phyloP scores from a whole-genome alignment of 352 stramenopile species.

The Pythium pyrilobum region DNA sequence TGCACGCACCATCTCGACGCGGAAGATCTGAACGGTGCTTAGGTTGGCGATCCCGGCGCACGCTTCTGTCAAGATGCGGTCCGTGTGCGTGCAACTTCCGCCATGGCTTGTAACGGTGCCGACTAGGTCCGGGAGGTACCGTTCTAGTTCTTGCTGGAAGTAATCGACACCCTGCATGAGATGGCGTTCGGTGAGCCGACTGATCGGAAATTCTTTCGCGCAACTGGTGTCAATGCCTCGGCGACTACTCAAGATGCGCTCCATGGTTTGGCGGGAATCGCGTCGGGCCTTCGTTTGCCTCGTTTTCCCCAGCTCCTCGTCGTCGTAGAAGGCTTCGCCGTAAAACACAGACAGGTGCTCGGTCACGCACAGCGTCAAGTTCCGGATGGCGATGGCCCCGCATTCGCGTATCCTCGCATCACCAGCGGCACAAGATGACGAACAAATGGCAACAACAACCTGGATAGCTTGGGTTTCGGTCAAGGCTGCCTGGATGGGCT shows the following conservation, averaged over 20 bases:
- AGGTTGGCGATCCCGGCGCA: constrained; percentile 64
- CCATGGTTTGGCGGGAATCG: too few species aligned
- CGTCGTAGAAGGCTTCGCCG: constrained; percentile 23
- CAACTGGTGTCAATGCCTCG: too few species aligned
- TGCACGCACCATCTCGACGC: constrained; percentile 44
- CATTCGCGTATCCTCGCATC: constrained; percentile 44
- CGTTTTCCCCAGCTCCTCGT: neutral
- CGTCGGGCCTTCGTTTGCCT: too few species aligned
- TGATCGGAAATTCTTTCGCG: too few species aligned
- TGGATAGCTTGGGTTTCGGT: constrained; percentile 58
- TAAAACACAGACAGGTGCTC: constrained; percentile 62
- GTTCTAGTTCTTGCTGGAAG: constrained; percentile 51
- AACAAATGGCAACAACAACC: constrained; percentile 56
- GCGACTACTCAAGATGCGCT: too few species aligned
- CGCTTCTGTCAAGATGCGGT: constrained; percentile 50
- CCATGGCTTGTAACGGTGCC: neutral
- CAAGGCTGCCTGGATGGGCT: constrained; percentile 51
- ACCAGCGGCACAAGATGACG: constrained; percentile 5
- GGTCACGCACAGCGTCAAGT: constrained; percentile 57
- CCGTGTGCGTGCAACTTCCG: neutral
- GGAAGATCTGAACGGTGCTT: constrained; percentile 56
- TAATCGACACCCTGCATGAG: constrained; percentile 53
- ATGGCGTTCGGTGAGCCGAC: constrained; percentile 43
- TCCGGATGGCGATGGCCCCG: constrained; percentile 53
- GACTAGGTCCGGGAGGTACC: constrained; percentile 9